phyloP scores from a whole-genome alignment of 768 basidiomycete genomes.

The Agrocybe praecox region DNA sequence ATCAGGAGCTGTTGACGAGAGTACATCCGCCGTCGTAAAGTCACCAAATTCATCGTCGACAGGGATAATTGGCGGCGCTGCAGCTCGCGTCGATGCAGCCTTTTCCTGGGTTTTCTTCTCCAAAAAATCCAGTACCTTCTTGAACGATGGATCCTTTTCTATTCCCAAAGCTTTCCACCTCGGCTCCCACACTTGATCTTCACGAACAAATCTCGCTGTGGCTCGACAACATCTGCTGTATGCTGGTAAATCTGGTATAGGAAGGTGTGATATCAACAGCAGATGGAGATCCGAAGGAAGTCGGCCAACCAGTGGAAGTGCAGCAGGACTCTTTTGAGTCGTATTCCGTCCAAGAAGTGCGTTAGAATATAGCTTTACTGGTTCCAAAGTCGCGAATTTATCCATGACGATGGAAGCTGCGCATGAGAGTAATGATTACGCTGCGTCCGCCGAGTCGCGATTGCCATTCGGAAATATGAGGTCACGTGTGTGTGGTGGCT shows the following conservation, averaged over 20 bases:
- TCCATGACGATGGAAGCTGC: conserved; percentile 52
- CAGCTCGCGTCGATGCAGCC: conserved; percentile 36
- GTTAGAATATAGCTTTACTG: conserved; percentile 54
- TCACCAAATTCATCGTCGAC: conserved; percentile 92
- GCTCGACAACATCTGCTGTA: conserved; percentile 72
- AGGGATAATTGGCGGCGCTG: conserved; percentile 60
- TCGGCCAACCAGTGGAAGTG: conserved; percentile 58
- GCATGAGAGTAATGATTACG: neutral
- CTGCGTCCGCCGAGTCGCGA: neutral
- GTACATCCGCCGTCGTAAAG: conserved; percentile 57
- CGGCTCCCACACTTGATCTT: conserved; percentile 78
- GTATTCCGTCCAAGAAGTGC: conserved; percentile 24
- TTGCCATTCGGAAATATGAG: no score
- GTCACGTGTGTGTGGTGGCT: no score
- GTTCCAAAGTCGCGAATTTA: conserved; percentile 86
- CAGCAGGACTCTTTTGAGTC: conserved; percentile 3
- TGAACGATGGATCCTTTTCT: conserved; percentile 43
- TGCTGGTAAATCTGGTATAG: conserved; percentile 78
- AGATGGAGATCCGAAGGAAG: conserved; percentile 81
- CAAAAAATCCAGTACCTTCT: conserved; percentile 57
- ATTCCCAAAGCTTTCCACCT: conserved; percentile 68
- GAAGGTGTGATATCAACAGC: conserved; percentile 69
- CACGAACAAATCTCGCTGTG: conserved; percentile 60
- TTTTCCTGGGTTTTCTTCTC: conserved; percentile 49
- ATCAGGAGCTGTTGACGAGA: conserved; percentile 29